Percentiles rank a stretch among this genome's conserved stretches.
These are phyloP conservation scores for Aurantiochytrium sp. DNA, from an alignment of 108 stramenopile genomes.

Conservation along the genomic window DNA sequence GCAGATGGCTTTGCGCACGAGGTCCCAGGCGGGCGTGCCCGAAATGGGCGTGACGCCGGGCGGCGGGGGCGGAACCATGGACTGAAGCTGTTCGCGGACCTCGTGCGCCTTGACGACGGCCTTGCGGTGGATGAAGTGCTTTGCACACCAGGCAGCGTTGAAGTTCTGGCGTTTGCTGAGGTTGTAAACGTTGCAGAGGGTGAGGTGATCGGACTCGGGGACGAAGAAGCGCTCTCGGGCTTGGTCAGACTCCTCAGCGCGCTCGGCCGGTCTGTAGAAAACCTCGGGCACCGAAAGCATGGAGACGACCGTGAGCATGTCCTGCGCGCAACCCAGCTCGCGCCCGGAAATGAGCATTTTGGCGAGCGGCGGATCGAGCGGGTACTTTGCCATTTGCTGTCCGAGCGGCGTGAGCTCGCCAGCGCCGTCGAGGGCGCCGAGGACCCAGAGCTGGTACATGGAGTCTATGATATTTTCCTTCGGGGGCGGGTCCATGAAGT, in stretches of 20 bases:
- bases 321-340: slow-evolving; percentile 73
- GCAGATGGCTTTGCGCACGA: slow-evolving; percentile 91
- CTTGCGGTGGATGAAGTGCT: slow-evolving; percentile 94
- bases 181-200: slow-evolving; percentile 87
- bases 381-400: slow-evolving; percentile 91
- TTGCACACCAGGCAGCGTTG: slow-evolving; percentile 85
- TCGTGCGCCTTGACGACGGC: slow-evolving; percentile 90
- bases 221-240: slow-evolving; percentile 97
- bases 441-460: slow-evolving; percentile 94
- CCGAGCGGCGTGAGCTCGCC: slow-evolving; percentile 85
- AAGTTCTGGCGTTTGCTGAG: slow-evolving; percentile 87
- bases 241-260: slow-evolving; percentile 96
- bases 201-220: slow-evolving; percentile 94
- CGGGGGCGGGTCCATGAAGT: slow-evolving; percentile 98
- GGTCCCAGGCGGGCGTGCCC: slow-evolving; percentile 68
- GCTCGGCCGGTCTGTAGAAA: slow-evolving; percentile 90
- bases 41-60: slow-evolving; percentile 34
- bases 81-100: slow-evolving; percentile 89
- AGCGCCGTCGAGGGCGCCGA: slow-evolving; percentile 92
- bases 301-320: slow-evolving; percentile 88
- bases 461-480: slow-evolving; percentile 92
- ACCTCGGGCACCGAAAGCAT: slow-evolving; percentile 94
- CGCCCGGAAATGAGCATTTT: slow-evolving; percentile 93
- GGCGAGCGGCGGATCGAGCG: slow-evolving; percentile 88
- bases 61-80: slow-evolving; percentile 47